Percentiles rank a stretch among this genome's conserved stretches.
Conservation (phyloP, 495 filamentous ascomycete genomes). For the Talaromyces proteolyticus region DNA sequence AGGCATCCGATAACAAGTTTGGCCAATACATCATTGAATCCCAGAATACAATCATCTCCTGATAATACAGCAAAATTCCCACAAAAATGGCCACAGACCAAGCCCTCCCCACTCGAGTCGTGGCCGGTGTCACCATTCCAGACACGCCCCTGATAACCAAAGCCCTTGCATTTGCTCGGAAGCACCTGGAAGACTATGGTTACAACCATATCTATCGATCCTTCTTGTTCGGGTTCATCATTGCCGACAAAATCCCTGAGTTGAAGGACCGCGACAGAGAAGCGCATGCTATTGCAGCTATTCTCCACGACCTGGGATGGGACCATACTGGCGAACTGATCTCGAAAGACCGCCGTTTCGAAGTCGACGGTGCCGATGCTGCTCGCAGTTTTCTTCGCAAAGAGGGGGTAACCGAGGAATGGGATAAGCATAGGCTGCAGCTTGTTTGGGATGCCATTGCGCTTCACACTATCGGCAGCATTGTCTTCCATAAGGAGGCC, state of each 20-base stretch:
- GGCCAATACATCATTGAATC: no score
- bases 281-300: constrained; percentile 36
- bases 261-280: constrained; percentile 34
- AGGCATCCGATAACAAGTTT: no score
- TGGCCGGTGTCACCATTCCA: constrained; percentile 25
- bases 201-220: constrained; percentile 47
- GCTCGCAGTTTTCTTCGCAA: constrained; percentile 34
- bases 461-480: constrained; percentile 34
- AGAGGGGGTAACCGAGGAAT: constrained; percentile 16
- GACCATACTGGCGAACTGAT: constrained; percentile 23
- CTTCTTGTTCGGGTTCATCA: constrained; percentile 34
- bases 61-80: not conserved
- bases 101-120: constrained; percentile 3
- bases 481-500: constrained; percentile 36
- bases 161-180: constrained; percentile 32
- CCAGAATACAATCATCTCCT: not conserved
- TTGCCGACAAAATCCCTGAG: constrained; percentile 27
- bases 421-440: constrained; percentile 32
- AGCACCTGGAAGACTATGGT: constrained; percentile 19
- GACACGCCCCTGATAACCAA: constrained; percentile 30
- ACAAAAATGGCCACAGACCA: constrained; percentile 1
- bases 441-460: constrained; percentile 52
- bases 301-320: constrained; percentile 55
- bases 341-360: constrained; percentile 43
- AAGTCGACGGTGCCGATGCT: constrained; percentile 49